These are phyloP conservation scores for Fusarium nematophilum DNA, from an alignment of 2,329 filamentous ascomycete species.

Conservation along the genomic window DNA sequence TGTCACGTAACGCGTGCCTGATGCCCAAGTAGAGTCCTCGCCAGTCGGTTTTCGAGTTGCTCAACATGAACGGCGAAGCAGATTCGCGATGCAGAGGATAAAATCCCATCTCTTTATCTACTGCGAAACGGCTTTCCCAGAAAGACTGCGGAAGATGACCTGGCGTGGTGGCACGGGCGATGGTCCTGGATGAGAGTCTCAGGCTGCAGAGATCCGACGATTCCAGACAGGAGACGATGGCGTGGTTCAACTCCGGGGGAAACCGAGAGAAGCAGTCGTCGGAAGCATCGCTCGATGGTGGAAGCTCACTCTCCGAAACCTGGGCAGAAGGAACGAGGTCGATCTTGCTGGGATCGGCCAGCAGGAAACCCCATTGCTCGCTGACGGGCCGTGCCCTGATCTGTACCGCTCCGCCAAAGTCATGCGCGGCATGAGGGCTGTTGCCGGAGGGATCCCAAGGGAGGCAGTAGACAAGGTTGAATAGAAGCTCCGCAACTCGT, in stretches of 20 bases:
- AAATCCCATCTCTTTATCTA: conserved; percentile 13
- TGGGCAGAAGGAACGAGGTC: neutral
- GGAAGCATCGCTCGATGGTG: neutral
- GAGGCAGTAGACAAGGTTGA: neutral
- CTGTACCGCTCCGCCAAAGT: conserved; percentile 3
- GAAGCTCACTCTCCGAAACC: too few species aligned
- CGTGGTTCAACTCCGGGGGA: neutral
- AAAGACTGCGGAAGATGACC: conserved; percentile 6
- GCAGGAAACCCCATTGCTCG: neutral
- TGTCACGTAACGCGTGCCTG: neutral
- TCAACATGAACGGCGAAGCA: rapidly evolving
- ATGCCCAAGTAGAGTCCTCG: conserved; percentile 1
- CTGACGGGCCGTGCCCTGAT: neutral
- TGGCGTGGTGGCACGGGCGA: neutral
- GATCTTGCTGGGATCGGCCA: neutral
- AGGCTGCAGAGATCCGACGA: conserved; percentile 7
- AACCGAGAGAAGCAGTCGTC: conserved; percentile 3
- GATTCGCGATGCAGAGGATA: neutral
- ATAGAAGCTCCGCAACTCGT: conserved; percentile 1
- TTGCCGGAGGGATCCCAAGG: neutral
- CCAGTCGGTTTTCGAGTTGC: neutral
- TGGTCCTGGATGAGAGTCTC: neutral
- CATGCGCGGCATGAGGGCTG: neutral
- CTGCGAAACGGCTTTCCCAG: conserved; percentile 22
- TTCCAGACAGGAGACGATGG: neutral